A percentile compares a stretch with the other conserved stretches of the same genome.
phyloP scores from a whole-genome alignment of 1,284 basidiomycete genomes.

The Psilocybe mexicana region DNA sequence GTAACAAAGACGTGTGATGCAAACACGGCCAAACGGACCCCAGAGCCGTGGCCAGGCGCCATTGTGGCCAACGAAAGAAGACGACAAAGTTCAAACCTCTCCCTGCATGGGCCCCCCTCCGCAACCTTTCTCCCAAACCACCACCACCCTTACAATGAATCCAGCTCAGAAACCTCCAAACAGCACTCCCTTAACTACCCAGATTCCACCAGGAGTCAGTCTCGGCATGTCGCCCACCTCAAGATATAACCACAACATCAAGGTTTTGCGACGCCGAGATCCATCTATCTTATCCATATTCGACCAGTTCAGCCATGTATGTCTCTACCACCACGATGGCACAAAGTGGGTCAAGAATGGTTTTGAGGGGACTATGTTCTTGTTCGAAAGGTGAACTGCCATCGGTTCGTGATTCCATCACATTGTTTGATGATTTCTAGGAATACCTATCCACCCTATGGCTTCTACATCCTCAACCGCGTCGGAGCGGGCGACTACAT shows the following conservation, averaged over 20 bases:
- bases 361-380: slow-evolving; percentile 86
- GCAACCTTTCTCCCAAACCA: slow-evolving; percentile 21
- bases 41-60: slow-evolving; percentile 16
- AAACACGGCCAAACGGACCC: slow-evolving; percentile 24
- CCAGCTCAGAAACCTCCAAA: slow-evolving; percentile 15
- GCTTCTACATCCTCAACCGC: slow-evolving; percentile 86
- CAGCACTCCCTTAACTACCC: slow-evolving; percentile 10
- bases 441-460: slow-evolving; percentile 70
- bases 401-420: slow-evolving; percentile 10
- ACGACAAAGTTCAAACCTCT: slow-evolving; percentile 13
- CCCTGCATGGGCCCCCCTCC: slow-evolving; percentile 32
- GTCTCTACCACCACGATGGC: slow-evolving; percentile 72
- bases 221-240: slow-evolving; percentile 57
- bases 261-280: slow-evolving; percentile 80
- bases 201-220: slow-evolving; percentile 26
- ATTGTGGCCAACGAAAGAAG: slow-evolving; percentile 7
- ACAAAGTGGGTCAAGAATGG: slow-evolving; percentile 82
- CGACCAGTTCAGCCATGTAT: slow-evolving; percentile 85
- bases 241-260: slow-evolving; percentile 78
- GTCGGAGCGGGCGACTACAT: slow-evolving; percentile 85
- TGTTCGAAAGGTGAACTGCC: slow-evolving; percentile 75
- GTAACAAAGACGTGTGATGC: slow-evolving; percentile 9
- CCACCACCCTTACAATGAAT: background rate
- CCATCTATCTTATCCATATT: slow-evolving; percentile 79
- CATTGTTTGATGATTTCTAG: slow-evolving; percentile 16